These are phyloP conservation scores for Phytophthora cajani DNA, from an alignment of 352 stramenopile species.

Conservation along the genomic window DNA sequence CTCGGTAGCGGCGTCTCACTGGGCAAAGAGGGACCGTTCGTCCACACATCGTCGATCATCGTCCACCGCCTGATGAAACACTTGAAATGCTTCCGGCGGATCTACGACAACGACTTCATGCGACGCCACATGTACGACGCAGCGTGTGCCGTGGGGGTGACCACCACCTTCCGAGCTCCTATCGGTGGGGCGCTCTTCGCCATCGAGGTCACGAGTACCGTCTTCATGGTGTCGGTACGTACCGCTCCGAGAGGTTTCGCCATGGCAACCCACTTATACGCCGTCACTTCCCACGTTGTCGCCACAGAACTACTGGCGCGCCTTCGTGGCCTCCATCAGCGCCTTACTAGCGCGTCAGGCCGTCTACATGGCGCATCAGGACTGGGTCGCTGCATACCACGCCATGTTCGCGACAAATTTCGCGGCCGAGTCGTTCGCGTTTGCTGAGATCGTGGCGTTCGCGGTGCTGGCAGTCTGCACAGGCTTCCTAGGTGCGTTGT, in stretches of 20 bases:
- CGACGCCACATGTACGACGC: slow-evolving; percentile 87
- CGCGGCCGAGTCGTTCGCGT: slow-evolving; percentile 46
- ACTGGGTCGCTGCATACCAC: slow-evolving; percentile 46
- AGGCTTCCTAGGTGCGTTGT: slow-evolving; percentile 53
- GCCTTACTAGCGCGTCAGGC: slow-evolving; percentile 57
- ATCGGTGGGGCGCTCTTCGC: slow-evolving; percentile 92
- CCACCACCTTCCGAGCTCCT: slow-evolving; percentile 87
- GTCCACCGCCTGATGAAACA: slow-evolving; percentile 86
- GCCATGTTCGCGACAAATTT: slow-evolving; percentile 65
- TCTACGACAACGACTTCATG: slow-evolving; percentile 72
- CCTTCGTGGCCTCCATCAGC: slow-evolving; percentile 68
- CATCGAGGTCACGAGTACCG: slow-evolving; percentile 88
- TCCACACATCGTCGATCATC: slow-evolving; percentile 91
- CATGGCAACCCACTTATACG: background rate
- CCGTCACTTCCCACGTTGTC: slow-evolving; percentile 19
- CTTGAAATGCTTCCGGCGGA: slow-evolving; percentile 65
- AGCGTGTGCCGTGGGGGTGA: slow-evolving; percentile 89
- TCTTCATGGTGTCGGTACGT: slow-evolving; percentile 68
- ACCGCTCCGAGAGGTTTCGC: background rate
- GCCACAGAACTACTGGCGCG: slow-evolving; percentile 65
- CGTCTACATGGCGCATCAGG: slow-evolving; percentile 46
- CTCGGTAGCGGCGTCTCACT: slow-evolving; percentile 93
- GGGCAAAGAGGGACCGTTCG: slow-evolving; percentile 97
- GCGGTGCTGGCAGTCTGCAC: slow-evolving; percentile 54
- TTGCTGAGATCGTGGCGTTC: slow-evolving; percentile 60